Conservation (phyloP, 2,329 filamentous ascomycete genomes). For the Plectosphaerella cucumerina region DNA sequence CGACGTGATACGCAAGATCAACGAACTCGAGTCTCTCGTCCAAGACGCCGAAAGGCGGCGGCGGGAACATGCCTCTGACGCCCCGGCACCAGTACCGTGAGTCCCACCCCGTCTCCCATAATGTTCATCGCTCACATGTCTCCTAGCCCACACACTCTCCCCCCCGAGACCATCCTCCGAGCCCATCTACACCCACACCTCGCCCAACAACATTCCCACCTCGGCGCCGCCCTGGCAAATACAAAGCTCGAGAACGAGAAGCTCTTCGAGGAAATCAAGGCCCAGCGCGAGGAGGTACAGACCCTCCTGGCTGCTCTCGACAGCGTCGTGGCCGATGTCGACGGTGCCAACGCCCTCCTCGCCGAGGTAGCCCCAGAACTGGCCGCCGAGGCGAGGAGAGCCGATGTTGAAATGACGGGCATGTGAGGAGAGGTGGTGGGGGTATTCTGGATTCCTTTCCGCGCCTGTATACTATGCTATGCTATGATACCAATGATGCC, state of each 20-base stretch:
- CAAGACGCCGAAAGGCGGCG: constrained; percentile 41
- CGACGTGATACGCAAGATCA: constrained; percentile 52
- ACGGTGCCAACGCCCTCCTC: constrained; percentile 46
- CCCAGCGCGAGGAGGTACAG: constrained; percentile 53
- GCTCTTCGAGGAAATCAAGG: constrained; percentile 45
- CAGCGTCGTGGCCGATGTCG: constrained; percentile 48
- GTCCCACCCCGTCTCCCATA: constrained; percentile 14
- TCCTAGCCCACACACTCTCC: constrained; percentile 50
- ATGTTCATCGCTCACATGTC: not conserved
- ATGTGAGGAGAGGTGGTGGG: constrained; percentile 7
- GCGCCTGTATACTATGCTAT: constrained; percentile 1
- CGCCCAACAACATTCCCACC: constrained; percentile 46
- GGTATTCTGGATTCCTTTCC: not conserved
- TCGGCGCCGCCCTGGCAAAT: constrained; percentile 54
- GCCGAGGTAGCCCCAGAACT: constrained; percentile 42
- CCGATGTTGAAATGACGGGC: constrained; percentile 35
- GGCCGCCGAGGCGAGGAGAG: constrained; percentile 43
- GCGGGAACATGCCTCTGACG: constrained; percentile 21
- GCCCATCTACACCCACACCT: constrained; percentile 54
- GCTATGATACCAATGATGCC: constrained; percentile 3
- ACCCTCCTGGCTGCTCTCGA: constrained; percentile 46
- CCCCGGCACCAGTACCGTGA: constrained; percentile 38
- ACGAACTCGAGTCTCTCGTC: constrained; percentile 54
- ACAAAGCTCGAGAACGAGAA: constrained; percentile 52
- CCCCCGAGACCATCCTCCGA: constrained; percentile 44